Base-by-base conservation (phyloP, 495 filamentous ascomycete species). In the Hypoxylon lenormandii region DNA sequence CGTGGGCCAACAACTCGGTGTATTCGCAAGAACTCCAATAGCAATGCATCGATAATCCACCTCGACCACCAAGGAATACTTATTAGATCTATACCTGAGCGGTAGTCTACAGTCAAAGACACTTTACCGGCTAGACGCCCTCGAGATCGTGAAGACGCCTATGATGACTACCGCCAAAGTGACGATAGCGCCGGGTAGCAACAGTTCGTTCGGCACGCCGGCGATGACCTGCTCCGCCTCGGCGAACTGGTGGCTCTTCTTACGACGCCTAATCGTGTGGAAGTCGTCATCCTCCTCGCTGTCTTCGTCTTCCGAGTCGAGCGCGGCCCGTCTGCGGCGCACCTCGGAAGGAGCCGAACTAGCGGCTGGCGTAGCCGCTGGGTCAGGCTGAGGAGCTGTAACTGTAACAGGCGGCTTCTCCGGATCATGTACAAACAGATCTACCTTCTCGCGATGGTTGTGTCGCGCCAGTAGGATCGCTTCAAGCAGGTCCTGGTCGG, bases 391-490 rank as follows among this genome's bases (percentile, higher is more conserved):
- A 46, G 94, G 89, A 7, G 90, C 70, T 0, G 89, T 86, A 7
- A 86, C 83, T 6, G 85, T 78, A 40, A 93, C 87, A 0, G 95
- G 89, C 6, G 95, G 89, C 74, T 93, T 91, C 43, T 91, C 84
- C 7, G 94, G 95, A 74, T 99, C 91, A 74, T 98, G 95, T 52
- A 99, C 94, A 72, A 97, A 98, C 10, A 99, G 83, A 69, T 99
- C 94, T 28, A 99, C 95, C 84, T 98, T 99, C 58, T 97, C 94
- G 37, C 87, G 87, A 57, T 81, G 88, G 46, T 86, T 83, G 13
- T 89, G 90, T 46, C 91, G 89, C 2, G 96, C 90, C 23, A 97
- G 86, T 11, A 87, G 80, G 61, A 99, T 93, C 4, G 95, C 93
- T 77, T 99, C 95, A 3, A 94, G 77, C 37, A 99, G 86, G 75